These are phyloP conservation scores for Cercospora brassicicola DNA, from an alignment of 2,329 filamentous ascomycete genomes.

Conservation along the genomic window DNA sequence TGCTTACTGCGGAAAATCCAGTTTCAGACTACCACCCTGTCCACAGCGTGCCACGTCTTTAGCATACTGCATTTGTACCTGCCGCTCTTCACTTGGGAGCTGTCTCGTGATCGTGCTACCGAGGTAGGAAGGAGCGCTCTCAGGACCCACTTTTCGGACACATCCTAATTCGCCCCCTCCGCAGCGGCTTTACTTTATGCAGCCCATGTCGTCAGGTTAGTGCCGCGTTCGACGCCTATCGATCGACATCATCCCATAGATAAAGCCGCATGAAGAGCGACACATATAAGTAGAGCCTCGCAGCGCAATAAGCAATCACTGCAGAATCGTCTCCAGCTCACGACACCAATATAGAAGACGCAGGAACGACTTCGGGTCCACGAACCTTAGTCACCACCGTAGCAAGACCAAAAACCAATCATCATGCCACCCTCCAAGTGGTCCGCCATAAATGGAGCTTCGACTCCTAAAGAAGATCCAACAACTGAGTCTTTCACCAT, in stretches of 20 bases:
- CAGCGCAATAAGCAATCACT: neutral
- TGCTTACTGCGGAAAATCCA: neutral
- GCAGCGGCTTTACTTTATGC: slow-evolving; percentile 13
- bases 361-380: neutral
- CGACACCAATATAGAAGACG: neutral
- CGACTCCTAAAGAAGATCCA: slow-evolving; percentile 7
- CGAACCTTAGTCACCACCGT: neutral
- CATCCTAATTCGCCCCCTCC: slow-evolving; percentile 9
- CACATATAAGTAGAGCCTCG: slow-evolving; percentile 1
- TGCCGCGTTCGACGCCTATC: slow-evolving; percentile 3
- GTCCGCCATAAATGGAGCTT: slow-evolving; percentile 16
- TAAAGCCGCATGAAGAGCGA: neutral
- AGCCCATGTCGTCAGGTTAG: slow-evolving; percentile 19
- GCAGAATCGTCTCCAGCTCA: neutral
- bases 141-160: neutral
- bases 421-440: slow-evolving; percentile 4
- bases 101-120: neutral
- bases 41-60: neutral
- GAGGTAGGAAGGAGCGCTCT: slow-evolving; percentile 8
- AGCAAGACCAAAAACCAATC: neutral
- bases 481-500: slow-evolving; percentile 43
- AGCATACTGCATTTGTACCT: slow-evolving; percentile 2
- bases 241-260: slow-evolving; percentile 1
- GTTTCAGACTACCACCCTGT: neutral
- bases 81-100: neutral